Percentiles rank a stretch among this genome's conserved stretches.
Conservation (phyloP, 331 rosid species). For the Malus hybrid region DNA sequence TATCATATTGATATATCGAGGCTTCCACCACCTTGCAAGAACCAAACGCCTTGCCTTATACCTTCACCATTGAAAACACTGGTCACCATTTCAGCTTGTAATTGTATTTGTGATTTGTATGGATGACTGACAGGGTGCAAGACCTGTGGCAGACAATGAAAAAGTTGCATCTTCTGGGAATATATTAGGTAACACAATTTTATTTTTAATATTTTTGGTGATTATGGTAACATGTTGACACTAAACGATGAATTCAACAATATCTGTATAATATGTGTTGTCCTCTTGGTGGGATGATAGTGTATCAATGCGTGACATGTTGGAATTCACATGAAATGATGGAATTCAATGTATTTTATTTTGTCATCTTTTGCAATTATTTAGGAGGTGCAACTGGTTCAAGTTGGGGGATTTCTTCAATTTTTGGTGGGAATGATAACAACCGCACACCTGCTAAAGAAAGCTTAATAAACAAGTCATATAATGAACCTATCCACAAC, state of each 20-base stretch:
- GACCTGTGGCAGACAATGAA: conserved; percentile 54
- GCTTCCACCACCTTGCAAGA: neutral
- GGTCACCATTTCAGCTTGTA: neutral
- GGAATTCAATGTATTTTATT: neutral
- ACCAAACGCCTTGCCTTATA: neutral
- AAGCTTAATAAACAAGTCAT: conserved; percentile 33
- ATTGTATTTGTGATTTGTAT: conserved; percentile 1
- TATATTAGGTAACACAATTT: neutral
- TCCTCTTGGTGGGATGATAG: neutral
- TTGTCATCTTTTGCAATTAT: conserved; percentile 18
- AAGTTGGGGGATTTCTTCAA: conserved; percentile 73
- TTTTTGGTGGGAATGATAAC: conserved; percentile 66
- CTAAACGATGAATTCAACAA: neutral
- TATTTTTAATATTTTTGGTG: neutral
- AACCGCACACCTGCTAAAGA: conserved; percentile 48
- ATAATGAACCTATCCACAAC: conserved; percentile 46
- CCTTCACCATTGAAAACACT: neutral
- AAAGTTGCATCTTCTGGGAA: conserved; percentile 63
- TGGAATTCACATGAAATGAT: neutral
- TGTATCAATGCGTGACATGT: neutral
- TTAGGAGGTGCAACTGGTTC: conserved; percentile 57
- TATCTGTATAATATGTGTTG: neutral
- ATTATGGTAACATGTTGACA: neutral
- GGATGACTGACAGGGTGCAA: conserved; percentile 46
- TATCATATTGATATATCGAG: neutral